These are phyloP conservation scores for Phaeomoniella chlamydospora DNA, from an alignment of 2,329 filamentous ascomycete genomes.

Conservation along the genomic window DNA sequence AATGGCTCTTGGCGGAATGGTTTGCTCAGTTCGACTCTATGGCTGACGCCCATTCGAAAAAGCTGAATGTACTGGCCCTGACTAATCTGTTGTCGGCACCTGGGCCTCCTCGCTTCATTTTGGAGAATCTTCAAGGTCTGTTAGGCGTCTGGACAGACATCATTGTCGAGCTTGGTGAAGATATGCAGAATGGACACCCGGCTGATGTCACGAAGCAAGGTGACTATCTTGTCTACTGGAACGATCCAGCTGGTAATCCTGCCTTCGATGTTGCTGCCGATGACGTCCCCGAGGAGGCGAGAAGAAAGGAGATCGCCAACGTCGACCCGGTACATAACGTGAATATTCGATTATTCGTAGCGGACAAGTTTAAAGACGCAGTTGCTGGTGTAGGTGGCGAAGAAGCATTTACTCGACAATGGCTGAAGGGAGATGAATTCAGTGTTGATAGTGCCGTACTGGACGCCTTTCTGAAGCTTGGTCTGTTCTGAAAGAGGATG, in stretches of 20 bases:
- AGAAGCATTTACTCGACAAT: slow-evolving; percentile 10
- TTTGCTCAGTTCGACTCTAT: slow-evolving; percentile 33
- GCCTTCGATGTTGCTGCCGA: slow-evolving; percentile 19
- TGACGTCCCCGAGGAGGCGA: slow-evolving; percentile 22
- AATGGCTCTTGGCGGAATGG: slow-evolving; percentile 32
- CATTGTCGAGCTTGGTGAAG: slow-evolving; percentile 27
- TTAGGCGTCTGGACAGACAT: slow-evolving; percentile 32
- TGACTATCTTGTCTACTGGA: slow-evolving; percentile 27
- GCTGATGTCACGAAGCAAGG: slow-evolving; percentile 18
- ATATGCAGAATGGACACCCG: slow-evolving; percentile 12
- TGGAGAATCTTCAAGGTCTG: slow-evolving; percentile 29
- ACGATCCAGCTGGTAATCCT: slow-evolving; percentile 15
- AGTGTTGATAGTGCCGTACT: slow-evolving; percentile 8
- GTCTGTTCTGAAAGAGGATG: slow-evolving; percentile 1
- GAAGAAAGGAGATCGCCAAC: slow-evolving; percentile 23
- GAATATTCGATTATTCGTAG: slow-evolving; percentile 28
- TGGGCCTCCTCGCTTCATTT: slow-evolving; percentile 21
- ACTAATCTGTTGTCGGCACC: slow-evolving; percentile 26
- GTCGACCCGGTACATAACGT: slow-evolving; percentile 26
- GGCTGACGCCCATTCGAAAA: slow-evolving; percentile 29
- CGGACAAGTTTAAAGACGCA: slow-evolving; percentile 27
- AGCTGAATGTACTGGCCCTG: slow-evolving; percentile 29
- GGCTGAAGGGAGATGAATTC: slow-evolving; percentile 7
- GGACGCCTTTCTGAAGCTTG: slow-evolving; percentile 7
- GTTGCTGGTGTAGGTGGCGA: slow-evolving; percentile 8